Evolutionary conservation across 2,329 filamentous ascomycete species (phyloP), one percentile per base, ranked within the genome.

Genomic region (Stachybotrys chartarum): DNA sequence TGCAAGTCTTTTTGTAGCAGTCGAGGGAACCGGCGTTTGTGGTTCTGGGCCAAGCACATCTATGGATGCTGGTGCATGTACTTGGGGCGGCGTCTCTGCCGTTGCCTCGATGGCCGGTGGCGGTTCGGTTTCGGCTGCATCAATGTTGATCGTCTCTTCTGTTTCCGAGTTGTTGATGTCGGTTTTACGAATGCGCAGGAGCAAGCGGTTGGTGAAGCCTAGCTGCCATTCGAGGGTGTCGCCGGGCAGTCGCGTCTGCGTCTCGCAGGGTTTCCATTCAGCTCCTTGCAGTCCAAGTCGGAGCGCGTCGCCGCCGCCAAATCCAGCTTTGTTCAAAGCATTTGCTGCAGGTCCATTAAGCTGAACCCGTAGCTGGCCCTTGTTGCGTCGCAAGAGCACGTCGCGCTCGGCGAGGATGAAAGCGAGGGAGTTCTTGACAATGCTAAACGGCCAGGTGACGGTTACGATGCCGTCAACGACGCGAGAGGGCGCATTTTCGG

Each of bases 381-480:
- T 87, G 46, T 80, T 78, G 59, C 84, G 83, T 55, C 93, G 88
- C 52, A 93, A 78, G 51, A 90, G 87, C 65, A 92, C 88, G 68
- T 97, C 91, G 50, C 86, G 85, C 64, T 97, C 92, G 50, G 89
- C 89, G 39, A 97, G 81, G 18, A 95, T 81, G 52, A 97, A 85
- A 30, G 90, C 87, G 61, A 91, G 81, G 45, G 85, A 85, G 54
- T 81, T 82, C 32, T 82, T 87, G 30, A 90, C 84, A 24, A 87
- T 88, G 60, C 89, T 96, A 71, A 90, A 97, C 0, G 93, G 93
- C 92, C 93, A 97, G 56, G 90, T 85, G 42, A 97, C 83, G 8
- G 91, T 93, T 24, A 97, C 83, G 16, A 88, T 78, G 45, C 89
- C 91, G 56, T 83, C 80, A 35, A 96, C 72, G 12, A 75, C 73